Conservation (phyloP, 441 rosid species). For the Gossypium davidsonii region DNA sequence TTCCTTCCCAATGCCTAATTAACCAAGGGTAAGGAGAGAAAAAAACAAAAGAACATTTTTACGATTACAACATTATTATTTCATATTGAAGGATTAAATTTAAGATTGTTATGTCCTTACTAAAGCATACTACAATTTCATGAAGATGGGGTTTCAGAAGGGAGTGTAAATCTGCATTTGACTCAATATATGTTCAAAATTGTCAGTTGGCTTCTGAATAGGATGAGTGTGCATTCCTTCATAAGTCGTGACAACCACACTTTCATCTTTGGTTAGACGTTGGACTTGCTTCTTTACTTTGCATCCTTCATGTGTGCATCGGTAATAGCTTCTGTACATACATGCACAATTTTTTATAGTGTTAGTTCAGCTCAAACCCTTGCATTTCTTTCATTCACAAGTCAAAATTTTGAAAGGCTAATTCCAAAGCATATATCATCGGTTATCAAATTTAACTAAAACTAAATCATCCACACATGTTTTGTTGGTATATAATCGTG, state of each 20-base stretch:
- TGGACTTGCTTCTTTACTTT: constrained; percentile 14
- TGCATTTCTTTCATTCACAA: neutral
- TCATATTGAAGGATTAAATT: constrained; percentile 1
- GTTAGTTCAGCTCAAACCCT: neutral
- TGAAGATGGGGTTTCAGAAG: neutral
- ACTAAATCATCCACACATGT: too few relatives aligned
- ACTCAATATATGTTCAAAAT: constrained; percentile 13
- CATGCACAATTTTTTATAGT: neutral
- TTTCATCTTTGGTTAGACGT: constrained; percentile 4
- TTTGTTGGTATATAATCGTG: too few relatives aligned
- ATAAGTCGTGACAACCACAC: neutral
- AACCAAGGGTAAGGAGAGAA: neutral
- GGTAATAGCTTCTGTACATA: constrained; percentile 4
- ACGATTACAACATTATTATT: neutral
- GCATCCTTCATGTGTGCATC: constrained; percentile 13
- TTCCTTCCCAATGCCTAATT: neutral
- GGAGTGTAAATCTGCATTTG: constrained; percentile 12
- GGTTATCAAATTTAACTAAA: too few relatives aligned
- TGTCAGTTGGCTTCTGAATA: constrained; percentile 3
- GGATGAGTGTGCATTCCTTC: constrained; percentile 13
- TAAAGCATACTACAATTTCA: neutral
- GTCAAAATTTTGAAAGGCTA: too few relatives aligned
- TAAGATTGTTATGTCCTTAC: neutral
- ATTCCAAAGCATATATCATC: too few relatives aligned
- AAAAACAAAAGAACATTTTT: neutral